Base-by-base conservation (phyloP, 2,329 filamentous ascomycete species). In the Talaromyces islandicus region DNA sequence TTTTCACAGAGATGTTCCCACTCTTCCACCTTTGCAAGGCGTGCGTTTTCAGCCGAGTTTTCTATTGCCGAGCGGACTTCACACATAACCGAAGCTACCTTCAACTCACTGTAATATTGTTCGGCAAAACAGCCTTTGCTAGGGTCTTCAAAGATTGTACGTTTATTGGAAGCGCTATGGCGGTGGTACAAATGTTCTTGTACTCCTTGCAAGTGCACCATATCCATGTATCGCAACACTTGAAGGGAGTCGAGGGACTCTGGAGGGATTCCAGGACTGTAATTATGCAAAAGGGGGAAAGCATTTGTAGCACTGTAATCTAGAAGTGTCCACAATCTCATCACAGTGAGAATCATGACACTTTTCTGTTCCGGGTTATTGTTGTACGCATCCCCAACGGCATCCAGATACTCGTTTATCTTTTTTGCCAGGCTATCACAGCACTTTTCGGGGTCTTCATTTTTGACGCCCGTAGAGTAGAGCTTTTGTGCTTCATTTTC, bases 241-340 rank as follows among this genome's bases (percentile, higher is more conserved):
- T 85, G 81, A 0, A 90, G 72, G 3, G 79, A 73, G 65, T 88
- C 79, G 0, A 90, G 71, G 0, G 81, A 65, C 3, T 79, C 73
- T 0, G 80, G 71, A 0, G 69, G 63, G 53, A 90, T 81, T 0
- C 76, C 71, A 0, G 85, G 83, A 10, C 81, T 74, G 58, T 81
- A 86, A 0, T 82, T 71, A 0, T 54, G 32, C 0, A 90, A 70
- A 0, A 87, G 67, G 0, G 80, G 79, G 51, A 75, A 83, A 0
- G 63, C 61, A 0, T 50, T 10, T 0, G 75, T 70, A 0, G 81
- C 80, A 17, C 66, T 69, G 11, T 71, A 64, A 62, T 90, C 87
- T 67, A 88, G 77, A 1, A 68, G 65, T 3, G 81, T 68, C 86
- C 86, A 90, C 0, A 86, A 64, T 54, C 84, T 80, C 66, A 88